Base-by-base conservation (phyloP, 2,329 filamentous ascomycete species). In the Xylariaceae sp. region DNA sequence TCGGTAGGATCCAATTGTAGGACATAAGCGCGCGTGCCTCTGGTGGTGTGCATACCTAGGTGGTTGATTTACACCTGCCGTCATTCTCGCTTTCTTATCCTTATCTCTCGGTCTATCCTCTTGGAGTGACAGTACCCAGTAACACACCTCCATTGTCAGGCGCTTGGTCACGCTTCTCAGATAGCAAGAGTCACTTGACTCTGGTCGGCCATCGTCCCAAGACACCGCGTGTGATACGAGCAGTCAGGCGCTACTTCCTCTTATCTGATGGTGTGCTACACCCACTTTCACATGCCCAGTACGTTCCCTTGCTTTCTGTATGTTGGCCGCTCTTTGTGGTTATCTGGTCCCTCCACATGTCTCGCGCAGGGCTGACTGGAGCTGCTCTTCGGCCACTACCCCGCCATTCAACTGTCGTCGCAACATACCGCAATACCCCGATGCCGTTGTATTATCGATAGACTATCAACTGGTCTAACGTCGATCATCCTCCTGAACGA, bases 261-360 rank as follows among this genome's bases (percentile, higher is more conserved):
- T 41, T 50, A 49, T 39, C 41, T 45, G 41, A 44, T 53, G 48
- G 49, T 52, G 49, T 51, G 48, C 15, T 34, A 52, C 22, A 48
- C 47, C 54, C 52, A 58, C 55, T 59, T 59, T 61, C 55, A 57
- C 55, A 57, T 60, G 57, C 39, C 22, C 22, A 13, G 22, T 26
- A n/a, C n/a, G n/a, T n/a, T n/a, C n/a, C n/a, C n/a, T n/a, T n/a
- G n/a, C n/a, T n/a, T n/a, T n/a, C n/a, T n/a, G n/a, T n/a, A n/a
- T n/a, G n/a, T n/a, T n/a, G n/a, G n/a, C n/a, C n/a, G n/a, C n/a
- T n/a, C n/a, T n/a, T n/a, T n/a, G n/a, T n/a, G n/a, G n/a, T n/a
- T 16, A 6, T 19, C 17, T 22, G n/a, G 16, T 6, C 36, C 13
- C 36, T n/a, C n/a, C n/a, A n/a, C n/a, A n/a, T n/a, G n/a, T n/a